Evolutionary conservation across 768 basidiomycete species (phyloP).

Genomic region (Lactarius psammicola): DNA sequence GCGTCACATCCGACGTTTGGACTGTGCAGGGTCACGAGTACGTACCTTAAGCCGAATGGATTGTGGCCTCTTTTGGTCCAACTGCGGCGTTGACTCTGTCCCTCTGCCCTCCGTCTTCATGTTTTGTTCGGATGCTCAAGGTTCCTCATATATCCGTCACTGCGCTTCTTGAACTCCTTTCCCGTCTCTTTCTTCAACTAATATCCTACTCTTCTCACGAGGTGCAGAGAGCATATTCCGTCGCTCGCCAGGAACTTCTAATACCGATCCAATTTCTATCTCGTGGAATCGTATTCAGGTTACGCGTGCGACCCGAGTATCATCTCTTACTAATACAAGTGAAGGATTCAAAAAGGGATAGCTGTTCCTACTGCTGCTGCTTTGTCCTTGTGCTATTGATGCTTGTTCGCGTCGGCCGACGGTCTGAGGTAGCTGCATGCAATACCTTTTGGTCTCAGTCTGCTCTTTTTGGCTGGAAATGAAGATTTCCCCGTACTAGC

Average conservation of each 20-base stretch:
- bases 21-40: not conserved
- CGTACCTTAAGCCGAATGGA: not conserved
- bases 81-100: not conserved
- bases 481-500: not conserved
- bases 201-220: no score
- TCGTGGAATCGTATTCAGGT: not conserved
- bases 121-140: no score
- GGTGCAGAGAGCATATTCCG: not conserved
- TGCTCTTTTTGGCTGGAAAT: not conserved
- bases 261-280: not conserved
- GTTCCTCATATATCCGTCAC: no score
- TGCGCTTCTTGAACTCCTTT: no score
- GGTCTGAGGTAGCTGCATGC: not conserved
- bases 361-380: not conserved
- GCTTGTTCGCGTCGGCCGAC: not conserved
- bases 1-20: no score
- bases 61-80: not conserved
- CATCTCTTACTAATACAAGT: not conserved
- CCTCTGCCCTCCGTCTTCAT: no score
- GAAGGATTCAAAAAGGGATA: no score
- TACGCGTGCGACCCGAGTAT: no score
- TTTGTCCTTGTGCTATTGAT: not conserved
- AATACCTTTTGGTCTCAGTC: not conserved
- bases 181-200: no score
- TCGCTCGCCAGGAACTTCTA: not conserved